Percentiles rank a stretch among this genome's conserved stretches.
These are phyloP conservation scores for Epichloe glyceriae DNA, from an alignment of 2,329 filamentous ascomycete species.

Conservation along the genomic window DNA sequence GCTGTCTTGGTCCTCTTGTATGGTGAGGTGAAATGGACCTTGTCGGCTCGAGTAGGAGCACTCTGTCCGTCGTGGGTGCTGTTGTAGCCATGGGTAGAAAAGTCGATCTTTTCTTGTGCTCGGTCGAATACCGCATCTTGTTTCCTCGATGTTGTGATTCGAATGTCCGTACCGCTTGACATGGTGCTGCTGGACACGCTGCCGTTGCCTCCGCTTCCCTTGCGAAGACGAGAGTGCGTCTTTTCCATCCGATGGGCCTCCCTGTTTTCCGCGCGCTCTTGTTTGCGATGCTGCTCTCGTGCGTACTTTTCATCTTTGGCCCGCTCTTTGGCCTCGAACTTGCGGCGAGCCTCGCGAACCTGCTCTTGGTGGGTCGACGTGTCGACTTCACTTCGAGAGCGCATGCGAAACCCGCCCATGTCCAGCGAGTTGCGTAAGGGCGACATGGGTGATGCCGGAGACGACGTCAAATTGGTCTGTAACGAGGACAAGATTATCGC, in stretches of 20 bases:
- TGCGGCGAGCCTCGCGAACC: constrained; percentile 47
- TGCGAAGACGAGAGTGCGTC: constrained; percentile 28
- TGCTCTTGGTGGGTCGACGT: constrained; percentile 40
- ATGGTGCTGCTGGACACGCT: constrained; percentile 20
- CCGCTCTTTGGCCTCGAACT: constrained; percentile 49
- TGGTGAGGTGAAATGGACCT: constrained; percentile 28
- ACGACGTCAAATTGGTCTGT: constrained; percentile 13
- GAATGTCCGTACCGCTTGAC: constrained; percentile 18
- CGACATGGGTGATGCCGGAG: constrained; percentile 27
- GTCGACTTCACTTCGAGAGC: constrained; percentile 47
- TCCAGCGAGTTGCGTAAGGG: constrained; percentile 48
- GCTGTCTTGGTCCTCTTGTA: constrained; percentile 31
- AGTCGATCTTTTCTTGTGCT: constrained; percentile 31
- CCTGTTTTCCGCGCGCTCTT: constrained; percentile 45
- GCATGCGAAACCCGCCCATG: constrained; percentile 41
- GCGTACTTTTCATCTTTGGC: constrained; percentile 51
- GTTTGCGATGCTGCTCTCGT: constrained; percentile 42
- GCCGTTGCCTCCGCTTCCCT: constrained; percentile 20
- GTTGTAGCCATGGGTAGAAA: constrained; percentile 23
- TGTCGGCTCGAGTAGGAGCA: constrained; percentile 22
- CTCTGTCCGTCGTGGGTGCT: constrained; percentile 20
- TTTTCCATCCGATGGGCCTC: constrained; percentile 40
- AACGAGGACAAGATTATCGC: constrained; percentile 16
- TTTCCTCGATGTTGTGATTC: constrained; percentile 11
- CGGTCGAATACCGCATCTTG: constrained; percentile 15